These are phyloP conservation scores for Colletotrichum sp. DNA, from an alignment of 2,329 filamentous ascomycete genomes.

Conservation along the genomic window DNA sequence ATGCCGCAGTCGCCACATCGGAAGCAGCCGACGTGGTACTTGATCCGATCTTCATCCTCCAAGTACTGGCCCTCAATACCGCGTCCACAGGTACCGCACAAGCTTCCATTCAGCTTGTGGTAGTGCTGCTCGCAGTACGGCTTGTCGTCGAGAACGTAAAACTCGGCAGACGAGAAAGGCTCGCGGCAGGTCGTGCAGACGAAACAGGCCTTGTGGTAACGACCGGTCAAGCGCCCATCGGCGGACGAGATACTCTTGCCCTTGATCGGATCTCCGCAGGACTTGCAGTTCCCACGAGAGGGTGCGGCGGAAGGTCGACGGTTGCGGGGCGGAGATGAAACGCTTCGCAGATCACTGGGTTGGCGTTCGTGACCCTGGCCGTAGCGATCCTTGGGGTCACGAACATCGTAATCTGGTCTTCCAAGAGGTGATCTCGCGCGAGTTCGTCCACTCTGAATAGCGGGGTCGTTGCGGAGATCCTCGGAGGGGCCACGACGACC, in stretches of 20 bases:
- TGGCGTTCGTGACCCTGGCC: conserved; percentile 9
- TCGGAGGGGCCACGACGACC: conserved; percentile 5
- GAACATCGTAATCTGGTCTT: conserved; percentile 23
- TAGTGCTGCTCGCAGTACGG: conserved; percentile 95
- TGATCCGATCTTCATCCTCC: conserved; percentile 77
- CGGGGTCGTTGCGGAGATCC: conserved; percentile 38
- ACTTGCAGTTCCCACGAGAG: conserved; percentile 80
- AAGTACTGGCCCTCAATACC: conserved; percentile 96
- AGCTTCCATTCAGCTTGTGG: conserved; percentile 85
- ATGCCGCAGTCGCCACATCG: conserved; percentile 79
- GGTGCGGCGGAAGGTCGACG: conserved; percentile 32
- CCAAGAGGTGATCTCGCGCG: conserved; percentile 28
- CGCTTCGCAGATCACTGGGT: conserved; percentile 14
- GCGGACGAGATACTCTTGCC: conserved; percentile 95
- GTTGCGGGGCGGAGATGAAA: conserved; percentile 27
- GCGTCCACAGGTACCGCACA: conserved; percentile 78
- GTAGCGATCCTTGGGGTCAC: conserved; percentile 16
- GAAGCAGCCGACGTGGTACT: conserved; percentile 89
- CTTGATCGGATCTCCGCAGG: conserved; percentile 77
- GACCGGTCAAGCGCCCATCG: conserved; percentile 87
- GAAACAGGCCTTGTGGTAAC: conserved; percentile 95
- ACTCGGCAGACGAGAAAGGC: conserved; percentile 85
- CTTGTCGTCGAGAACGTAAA: conserved; percentile 87
- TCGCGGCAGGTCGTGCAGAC: conserved; percentile 84
- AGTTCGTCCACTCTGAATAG: conserved; percentile 25